Base-by-base conservation (phyloP, 371 early-diverging fungal genomes). In the Mortierella polycephala region DNA sequence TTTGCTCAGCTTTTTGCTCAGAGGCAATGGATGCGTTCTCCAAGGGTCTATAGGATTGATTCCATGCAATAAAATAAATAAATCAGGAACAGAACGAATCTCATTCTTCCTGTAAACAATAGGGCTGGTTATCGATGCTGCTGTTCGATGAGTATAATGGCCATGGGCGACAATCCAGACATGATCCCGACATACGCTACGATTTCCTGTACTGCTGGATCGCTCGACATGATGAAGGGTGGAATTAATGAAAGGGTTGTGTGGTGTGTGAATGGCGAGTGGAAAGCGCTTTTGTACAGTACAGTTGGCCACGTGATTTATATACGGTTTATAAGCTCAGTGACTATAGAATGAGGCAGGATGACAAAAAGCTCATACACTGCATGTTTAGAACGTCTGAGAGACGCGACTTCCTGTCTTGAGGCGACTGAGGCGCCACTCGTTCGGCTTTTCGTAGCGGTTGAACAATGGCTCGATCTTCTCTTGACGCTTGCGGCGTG, bases 401-500 rank as follows among this genome's bases (percentile, higher is more conserved):
- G 91, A 93, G 70, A 89, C 87, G 57, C 92, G 85, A 53, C 88
- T 87, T 65, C 91, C 91, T 46, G 90, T 87, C 73, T 92, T 92
- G 62, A 92, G 89, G 37, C 88, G 87, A 81, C 91, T 91, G 61
- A 96, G 87, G 58, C 96, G 90, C 96, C 96, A 96, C 68, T 93
- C 93, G 75, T 96, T 91, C 10, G 93, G 94, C 67, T 92, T 89
- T 63, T 95, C 96, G 83, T 93, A 98, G 74, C 95, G 90, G 85
- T 96, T 97, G 85, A 85, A 96, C 60, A 99, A 81, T 18, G 99
- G 99, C 79, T 90, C 83, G 58, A 85, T 83, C 80, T 82, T 93
- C 85, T 99, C 98, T 69, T 94, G 90, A 68, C 94, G 88, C 87
- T 98, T 98, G 65, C 96, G 93, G 61, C 96, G 94, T 39, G 92